Conservation (phyloP, 2,329 filamentous ascomycete genomes). For the Claviceps digitariae region DNA sequence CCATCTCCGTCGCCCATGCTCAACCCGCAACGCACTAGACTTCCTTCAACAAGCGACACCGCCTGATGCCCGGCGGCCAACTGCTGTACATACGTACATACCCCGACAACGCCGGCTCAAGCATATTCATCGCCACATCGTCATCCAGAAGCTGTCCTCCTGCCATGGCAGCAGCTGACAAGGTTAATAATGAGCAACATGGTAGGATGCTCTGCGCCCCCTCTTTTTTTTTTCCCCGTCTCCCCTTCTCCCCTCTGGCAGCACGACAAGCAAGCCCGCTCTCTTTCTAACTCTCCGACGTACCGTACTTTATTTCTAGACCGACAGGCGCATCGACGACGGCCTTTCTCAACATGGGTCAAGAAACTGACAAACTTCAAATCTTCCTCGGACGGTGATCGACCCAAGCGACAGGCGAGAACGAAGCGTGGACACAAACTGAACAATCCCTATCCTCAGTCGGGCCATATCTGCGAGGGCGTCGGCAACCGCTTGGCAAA, state of each 20-base stretch:
- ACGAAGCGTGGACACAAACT: constrained; percentile 47
- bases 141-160: not conserved
- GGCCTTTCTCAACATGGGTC: constrained; percentile 87
- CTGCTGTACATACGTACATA: too few relatives aligned
- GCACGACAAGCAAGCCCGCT: constrained; percentile 16
- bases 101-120: not conserved
- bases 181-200: constrained; percentile 4
- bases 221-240: not conserved
- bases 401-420: constrained; percentile 28
- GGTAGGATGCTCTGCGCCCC: constrained; percentile 3
- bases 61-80: not conserved
- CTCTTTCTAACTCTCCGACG: constrained; percentile 8
- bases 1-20: not conserved
- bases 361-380: constrained; percentile 88
- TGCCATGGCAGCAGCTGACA: constrained; percentile 5
- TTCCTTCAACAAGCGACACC: not conserved
- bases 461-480: constrained; percentile 39
- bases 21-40: not conserved
- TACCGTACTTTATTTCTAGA: constrained; percentile 33
- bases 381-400: constrained; percentile 47
- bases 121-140: not conserved
- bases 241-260: not conserved
- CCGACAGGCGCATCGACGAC: constrained; percentile 53
- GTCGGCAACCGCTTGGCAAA: constrained; percentile 12
- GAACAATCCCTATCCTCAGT: constrained; percentile 89